phyloP scores from a whole-genome alignment of 306 rosid species.

The Rosa lucieae region DNA sequence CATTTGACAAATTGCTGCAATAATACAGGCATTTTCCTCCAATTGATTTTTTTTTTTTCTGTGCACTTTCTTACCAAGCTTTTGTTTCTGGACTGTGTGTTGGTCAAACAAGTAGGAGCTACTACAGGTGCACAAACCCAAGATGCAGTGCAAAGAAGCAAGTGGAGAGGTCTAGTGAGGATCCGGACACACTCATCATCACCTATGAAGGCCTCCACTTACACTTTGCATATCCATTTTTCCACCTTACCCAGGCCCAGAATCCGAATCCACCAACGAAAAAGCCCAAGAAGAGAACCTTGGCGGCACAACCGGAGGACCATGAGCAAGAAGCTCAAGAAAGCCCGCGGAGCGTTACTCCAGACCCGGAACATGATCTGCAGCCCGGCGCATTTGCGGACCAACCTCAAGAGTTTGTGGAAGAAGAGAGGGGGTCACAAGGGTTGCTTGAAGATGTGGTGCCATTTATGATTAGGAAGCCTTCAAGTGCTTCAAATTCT shows the following conservation, averaged over 20 bases:
- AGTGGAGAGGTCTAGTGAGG: constrained; percentile 80
- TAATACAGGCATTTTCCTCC: neutral
- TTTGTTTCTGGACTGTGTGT: constrained; percentile 8
- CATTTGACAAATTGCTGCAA: neutral
- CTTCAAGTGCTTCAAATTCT: constrained; percentile 43
- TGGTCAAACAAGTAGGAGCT: constrained; percentile 57
- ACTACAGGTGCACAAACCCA: constrained; percentile 87
- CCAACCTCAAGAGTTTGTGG: constrained; percentile 20
- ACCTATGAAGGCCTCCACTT: constrained; percentile 93
- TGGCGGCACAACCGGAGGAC: constrained; percentile 11
- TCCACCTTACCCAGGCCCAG: constrained; percentile 39
- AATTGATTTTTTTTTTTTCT: neutral
- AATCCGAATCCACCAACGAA: constrained; percentile 41
- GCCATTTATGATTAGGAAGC: constrained; percentile 75
- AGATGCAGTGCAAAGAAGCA: constrained; percentile 93
- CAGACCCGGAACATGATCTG: neutral
- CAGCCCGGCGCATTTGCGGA: neutral
- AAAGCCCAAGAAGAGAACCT: constrained; percentile 47
- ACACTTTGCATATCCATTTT: constrained; percentile 77
- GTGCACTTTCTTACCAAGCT: neutral
- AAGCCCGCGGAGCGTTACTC: constrained; percentile 12
- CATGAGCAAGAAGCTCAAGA: constrained; percentile 30
- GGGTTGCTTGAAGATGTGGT: constrained; percentile 94
- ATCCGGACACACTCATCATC: constrained; percentile 70
- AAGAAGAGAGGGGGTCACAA: constrained; percentile 45